phyloP scores from a whole-genome alignment of 257 asterid genomes.

The Solanum sejunctum region DNA sequence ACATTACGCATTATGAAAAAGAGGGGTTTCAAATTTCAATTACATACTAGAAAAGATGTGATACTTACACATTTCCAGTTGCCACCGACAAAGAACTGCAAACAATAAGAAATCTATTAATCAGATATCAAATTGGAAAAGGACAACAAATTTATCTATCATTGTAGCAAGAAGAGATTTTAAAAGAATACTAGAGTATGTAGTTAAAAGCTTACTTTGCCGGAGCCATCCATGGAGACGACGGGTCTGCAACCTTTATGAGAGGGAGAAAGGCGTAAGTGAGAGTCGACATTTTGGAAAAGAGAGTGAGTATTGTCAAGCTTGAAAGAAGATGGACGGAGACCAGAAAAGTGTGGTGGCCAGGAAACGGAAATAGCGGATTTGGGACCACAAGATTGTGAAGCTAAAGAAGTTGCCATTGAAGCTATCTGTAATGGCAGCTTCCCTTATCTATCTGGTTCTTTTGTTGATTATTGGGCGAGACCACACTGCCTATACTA shows the following conservation, averaged over 20 bases:
- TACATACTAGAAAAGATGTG: not conserved
- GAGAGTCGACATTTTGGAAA: slow-evolving; percentile 41
- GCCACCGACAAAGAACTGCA: slow-evolving; percentile 99
- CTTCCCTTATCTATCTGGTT: not conserved
- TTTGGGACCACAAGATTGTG: slow-evolving; percentile 12
- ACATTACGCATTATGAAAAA: not conserved
- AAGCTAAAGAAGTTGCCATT: slow-evolving; percentile 19
- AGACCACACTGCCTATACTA: not conserved
- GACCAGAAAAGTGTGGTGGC: slow-evolving; percentile 45
- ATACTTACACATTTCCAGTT: slow-evolving; percentile 99
- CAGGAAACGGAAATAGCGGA: not conserved
- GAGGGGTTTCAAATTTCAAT: not conserved
- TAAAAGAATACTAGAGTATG: too few species aligned
- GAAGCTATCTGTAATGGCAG: not conserved
- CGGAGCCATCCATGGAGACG: slow-evolving; percentile 83
- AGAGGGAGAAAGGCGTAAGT: slow-evolving; percentile 36
- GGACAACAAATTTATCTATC: not conserved
- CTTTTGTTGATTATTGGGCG: not conserved
- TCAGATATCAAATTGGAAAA: not conserved
- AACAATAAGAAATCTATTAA: not conserved
- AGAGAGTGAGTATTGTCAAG: slow-evolving; percentile 29
- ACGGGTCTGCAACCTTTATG: slow-evolving; percentile 47
- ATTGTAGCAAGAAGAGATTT: too few species aligned
- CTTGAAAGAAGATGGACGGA: slow-evolving; percentile 44
- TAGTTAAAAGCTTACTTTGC: slow-evolving; percentile 40